phyloP scores from a whole-genome alignment of 495 filamentous ascomycete species.

The Talaromyces wortmannii region DNA sequence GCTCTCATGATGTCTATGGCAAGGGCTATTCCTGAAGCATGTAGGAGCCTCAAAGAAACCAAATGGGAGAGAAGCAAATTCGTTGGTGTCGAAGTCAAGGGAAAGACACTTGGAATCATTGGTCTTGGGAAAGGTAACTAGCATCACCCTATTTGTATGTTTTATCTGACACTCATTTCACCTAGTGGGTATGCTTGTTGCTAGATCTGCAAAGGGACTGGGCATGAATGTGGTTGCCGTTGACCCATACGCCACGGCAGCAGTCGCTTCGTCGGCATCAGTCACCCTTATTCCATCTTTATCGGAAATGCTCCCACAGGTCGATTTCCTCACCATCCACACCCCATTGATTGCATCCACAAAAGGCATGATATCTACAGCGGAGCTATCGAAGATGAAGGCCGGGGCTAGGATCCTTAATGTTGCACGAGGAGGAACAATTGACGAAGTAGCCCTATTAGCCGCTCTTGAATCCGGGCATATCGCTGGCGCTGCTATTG shows the following conservation, averaged over 20 bases:
- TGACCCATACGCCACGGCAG: slow-evolving; percentile 60
- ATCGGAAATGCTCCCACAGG: slow-evolving; percentile 47
- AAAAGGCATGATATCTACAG: slow-evolving; percentile 53
- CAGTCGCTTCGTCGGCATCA: slow-evolving; percentile 49
- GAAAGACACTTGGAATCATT: slow-evolving; percentile 61
- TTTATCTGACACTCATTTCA: not conserved
- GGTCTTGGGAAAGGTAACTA: slow-evolving; percentile 56
- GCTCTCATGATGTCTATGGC: slow-evolving; percentile 61
- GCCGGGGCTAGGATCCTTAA: slow-evolving; percentile 57
- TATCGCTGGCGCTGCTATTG: slow-evolving; percentile 65
- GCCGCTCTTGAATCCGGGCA: slow-evolving; percentile 58
- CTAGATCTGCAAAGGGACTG: slow-evolving; percentile 58
- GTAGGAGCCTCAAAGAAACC: slow-evolving; percentile 48
- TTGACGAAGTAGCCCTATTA: slow-evolving; percentile 64
- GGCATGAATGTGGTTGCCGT: slow-evolving; percentile 61
- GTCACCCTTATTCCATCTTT: slow-evolving; percentile 49
- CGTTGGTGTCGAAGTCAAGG: slow-evolving; percentile 63
- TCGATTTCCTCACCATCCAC: slow-evolving; percentile 70
- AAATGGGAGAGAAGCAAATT: slow-evolving; percentile 65
- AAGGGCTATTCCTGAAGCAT: slow-evolving; percentile 55
- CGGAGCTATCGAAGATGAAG: slow-evolving; percentile 63
- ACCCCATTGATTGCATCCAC: slow-evolving; percentile 68
- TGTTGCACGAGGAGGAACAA: slow-evolving; percentile 67
- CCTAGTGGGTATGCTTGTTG: slow-evolving; percentile 61
- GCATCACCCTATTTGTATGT: not conserved